phyloP scores from a whole-genome alignment of 257 asterid genomes.

The Primulina eburnea region DNA sequence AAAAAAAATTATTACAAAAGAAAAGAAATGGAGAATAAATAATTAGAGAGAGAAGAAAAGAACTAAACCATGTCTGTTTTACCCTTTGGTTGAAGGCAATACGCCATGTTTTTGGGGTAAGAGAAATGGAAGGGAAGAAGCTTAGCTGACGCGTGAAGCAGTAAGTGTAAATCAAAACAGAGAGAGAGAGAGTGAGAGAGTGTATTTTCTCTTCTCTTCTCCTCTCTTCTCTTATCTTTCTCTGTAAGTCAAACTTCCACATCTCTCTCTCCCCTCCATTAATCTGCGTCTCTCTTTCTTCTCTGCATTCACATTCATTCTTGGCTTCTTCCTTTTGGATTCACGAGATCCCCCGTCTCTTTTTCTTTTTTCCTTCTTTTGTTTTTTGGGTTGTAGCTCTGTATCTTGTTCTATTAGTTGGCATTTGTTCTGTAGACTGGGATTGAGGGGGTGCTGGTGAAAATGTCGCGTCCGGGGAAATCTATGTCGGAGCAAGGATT shows the following conservation, averaged over 20 bases:
- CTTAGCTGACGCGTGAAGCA: neutral
- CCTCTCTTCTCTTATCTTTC: slow-evolving; percentile 28
- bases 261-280: slow-evolving; percentile 28
- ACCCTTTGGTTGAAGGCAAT: neutral
- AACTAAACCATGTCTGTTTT: neutral
- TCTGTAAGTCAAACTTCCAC: slow-evolving; percentile 26
- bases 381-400: slow-evolving; percentile 8
- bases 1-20: too few species aligned
- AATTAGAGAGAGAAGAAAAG: neutral
- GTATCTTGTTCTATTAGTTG: slow-evolving; percentile 15
- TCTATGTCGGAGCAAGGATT: slow-evolving; percentile 32
- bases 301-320: slow-evolving; percentile 44
- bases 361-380: slow-evolving; percentile 15
- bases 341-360: slow-evolving; percentile 61
- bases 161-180: neutral
- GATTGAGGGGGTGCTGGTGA: slow-evolving; percentile 21
- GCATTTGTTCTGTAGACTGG: slow-evolving; percentile 20
- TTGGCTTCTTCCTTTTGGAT: slow-evolving; percentile 36
- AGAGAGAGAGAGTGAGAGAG: neutral
- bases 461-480: slow-evolving; percentile 45
- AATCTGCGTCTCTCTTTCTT: neutral
- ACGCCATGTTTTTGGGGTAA: neutral
- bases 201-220: slow-evolving; percentile 17
- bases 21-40: neutral
- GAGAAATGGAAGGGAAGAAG: neutral